phyloP scores from a whole-genome alignment of 345 rosid genomes.

The Citrus medica region DNA sequence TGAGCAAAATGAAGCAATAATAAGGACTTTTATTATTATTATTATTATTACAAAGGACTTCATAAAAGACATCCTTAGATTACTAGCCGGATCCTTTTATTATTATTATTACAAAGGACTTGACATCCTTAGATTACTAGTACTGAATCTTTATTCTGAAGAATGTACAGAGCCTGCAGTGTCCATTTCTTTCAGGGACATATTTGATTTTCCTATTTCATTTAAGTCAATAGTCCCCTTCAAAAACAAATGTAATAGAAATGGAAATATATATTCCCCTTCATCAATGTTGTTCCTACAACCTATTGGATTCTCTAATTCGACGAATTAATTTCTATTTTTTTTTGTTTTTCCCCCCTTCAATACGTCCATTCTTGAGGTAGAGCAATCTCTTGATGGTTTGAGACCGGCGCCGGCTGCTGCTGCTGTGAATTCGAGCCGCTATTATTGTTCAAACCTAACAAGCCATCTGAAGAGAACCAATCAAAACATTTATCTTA shows the following conservation, averaged over 20 bases:
- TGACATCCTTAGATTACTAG: background rate
- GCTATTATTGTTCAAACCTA: conserved; percentile 18
- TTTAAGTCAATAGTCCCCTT: background rate
- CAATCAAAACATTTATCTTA: conserved; percentile 6
- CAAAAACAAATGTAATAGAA: background rate
- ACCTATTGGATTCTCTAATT: background rate
- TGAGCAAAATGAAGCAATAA: background rate
- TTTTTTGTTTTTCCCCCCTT: background rate
- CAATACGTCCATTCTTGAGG: conserved; percentile 90
- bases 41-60: conserved; percentile 8
- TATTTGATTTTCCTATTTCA: conserved; percentile 1
- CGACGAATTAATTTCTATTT: background rate
- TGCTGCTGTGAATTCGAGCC: conserved; percentile 32
- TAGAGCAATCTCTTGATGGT: conserved; percentile 45
- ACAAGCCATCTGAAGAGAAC: conserved; percentile 26
- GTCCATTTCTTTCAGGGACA: background rate
- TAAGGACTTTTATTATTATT: too few species aligned
- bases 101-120: conserved; percentile 9
- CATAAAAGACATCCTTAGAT: conserved; percentile 5
- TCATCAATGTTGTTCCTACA: conserved; percentile 10
- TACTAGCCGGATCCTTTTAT: background rate
- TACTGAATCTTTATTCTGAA: background rate
- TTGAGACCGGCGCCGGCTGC: conserved; percentile 35
- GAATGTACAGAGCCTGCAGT: conserved; percentile 11
- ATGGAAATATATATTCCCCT: background rate